phyloP scores from a whole-genome alignment of 805 yeast species.

The Candida palmyrensis region DNA sequence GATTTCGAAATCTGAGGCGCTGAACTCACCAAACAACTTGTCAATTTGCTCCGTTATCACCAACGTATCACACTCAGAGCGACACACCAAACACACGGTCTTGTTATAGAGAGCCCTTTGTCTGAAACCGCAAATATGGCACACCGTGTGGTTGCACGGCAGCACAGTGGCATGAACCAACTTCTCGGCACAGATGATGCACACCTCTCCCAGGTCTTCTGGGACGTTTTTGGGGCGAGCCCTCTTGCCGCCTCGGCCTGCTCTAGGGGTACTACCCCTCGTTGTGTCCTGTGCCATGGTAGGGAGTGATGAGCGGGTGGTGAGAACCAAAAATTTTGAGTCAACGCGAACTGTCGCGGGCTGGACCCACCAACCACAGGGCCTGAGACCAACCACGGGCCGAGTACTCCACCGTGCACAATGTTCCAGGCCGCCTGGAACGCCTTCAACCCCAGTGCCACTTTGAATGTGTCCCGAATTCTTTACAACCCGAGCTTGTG shows the following conservation, averaged over 20 bases:
- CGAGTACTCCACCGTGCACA: too few relatives aligned
- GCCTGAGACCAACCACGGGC: too few relatives aligned
- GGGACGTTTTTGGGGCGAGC: constrained; percentile 3
- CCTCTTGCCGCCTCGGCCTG: constrained; percentile 2
- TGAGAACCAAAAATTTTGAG: too few relatives aligned
- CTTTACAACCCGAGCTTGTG: constrained; percentile 62
- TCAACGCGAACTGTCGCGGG: too few relatives aligned
- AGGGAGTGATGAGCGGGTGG: too few relatives aligned
- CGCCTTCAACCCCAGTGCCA: constrained; percentile 69
- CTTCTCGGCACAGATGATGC: constrained; percentile 82
- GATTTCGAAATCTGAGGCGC: constrained; percentile 23
- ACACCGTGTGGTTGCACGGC: constrained; percentile 80
- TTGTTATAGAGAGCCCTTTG: constrained; percentile 77
- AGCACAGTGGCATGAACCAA: constrained; percentile 62
- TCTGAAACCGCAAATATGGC: constrained; percentile 78
- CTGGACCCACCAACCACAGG: too few relatives aligned
- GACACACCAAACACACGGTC: constrained; percentile 75
- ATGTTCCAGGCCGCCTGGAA: too few relatives aligned
- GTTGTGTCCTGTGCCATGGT: too few relatives aligned
- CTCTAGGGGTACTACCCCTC: constrained; percentile 6
- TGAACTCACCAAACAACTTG: constrained; percentile 34
- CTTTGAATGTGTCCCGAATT: constrained; percentile 59
- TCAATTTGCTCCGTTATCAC: constrained; percentile 50
- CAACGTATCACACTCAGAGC: constrained; percentile 58
- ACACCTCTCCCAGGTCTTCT: too few relatives aligned